Evolutionary conservation across 1,284 basidiomycete genomes (phyloP), one percentile per base, ranked within the genome.

Genomic region (Leccinum pachyderme): DNA sequence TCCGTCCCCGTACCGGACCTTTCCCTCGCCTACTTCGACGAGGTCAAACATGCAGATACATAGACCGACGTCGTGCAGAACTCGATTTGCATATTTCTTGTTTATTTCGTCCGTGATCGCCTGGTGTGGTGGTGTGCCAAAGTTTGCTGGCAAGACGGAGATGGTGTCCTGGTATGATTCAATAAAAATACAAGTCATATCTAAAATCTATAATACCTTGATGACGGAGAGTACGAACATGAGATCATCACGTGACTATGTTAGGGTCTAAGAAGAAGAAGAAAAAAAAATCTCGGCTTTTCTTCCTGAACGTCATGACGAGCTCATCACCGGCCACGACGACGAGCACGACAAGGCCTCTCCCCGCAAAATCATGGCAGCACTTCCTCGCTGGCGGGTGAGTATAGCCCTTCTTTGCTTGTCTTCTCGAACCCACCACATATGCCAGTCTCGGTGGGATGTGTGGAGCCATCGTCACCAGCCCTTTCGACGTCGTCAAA

Each of bases 401-500:
- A 72, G 88, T 77, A n/a, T 1, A 22, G 18, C 12, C 18, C n/a
- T 11, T 18, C 24, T 50, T 32, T 46, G 7, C 8, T 39, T 12
- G 18, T 22, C 11, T 11, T 18, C 7, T 4, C 18, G 18, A 46
- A 50, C 55, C 39, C 51, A 59, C 37, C 51, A 59, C 55, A 37
- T 35, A 57, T 3, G 25, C 15, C 61, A 96, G 95, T 29, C 77
- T 96, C 9, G 97, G 96, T 18, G 96, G 96, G 25, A 98, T 99
- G 95, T 93, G 93, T 67, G 97, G 96, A 45, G 95, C 95, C 9
- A 91, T 97, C 61, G 89, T 98, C 8, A 99, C 96, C 0, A 94
- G 93, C 35, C 96, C 96, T 0, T 95, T 99, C 63, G 96, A 99
- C 72, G 93, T 99, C 28, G 95, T 99, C 63, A 99, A 99, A 75